phyloP scores from a whole-genome alignment of 441 rosid genomes.

The Macaranga tanarius region DNA sequence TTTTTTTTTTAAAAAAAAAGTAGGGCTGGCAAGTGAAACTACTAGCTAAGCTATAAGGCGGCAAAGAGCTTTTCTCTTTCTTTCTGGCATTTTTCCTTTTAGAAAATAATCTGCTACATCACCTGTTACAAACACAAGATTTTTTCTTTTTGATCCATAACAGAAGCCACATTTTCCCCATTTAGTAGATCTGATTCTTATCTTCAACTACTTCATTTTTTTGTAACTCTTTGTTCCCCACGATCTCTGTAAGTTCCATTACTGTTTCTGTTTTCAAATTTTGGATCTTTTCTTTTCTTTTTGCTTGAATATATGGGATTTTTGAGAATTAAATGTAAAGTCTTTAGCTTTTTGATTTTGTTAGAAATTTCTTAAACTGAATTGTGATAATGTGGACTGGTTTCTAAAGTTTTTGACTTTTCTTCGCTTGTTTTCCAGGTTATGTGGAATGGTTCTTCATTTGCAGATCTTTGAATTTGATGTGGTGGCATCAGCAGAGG shows the following conservation, averaged over 20 bases:
- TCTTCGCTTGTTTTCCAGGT: background rate
- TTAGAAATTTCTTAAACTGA: too few relatives aligned
- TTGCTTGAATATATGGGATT: too few relatives aligned
- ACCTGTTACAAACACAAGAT: background rate
- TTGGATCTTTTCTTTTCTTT: background rate
- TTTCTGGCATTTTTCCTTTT: background rate
- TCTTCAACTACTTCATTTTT: too few relatives aligned
- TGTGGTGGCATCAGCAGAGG: slow-evolving; percentile 2
- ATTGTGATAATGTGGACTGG: too few relatives aligned
- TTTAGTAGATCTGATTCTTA: slow-evolving; percentile 3
- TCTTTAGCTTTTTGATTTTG: too few relatives aligned
- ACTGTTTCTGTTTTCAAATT: background rate
- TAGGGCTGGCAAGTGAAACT: background rate
- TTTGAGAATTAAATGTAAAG: too few relatives aligned
- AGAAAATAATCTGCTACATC: background rate
- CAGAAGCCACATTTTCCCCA: background rate
- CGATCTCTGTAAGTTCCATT: slow-evolving; percentile 15
- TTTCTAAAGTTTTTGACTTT: background rate
- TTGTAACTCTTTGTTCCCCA: background rate
- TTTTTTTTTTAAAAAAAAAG: too few relatives aligned
- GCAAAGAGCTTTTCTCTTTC: background rate
- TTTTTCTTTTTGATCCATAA: slow-evolving; percentile 3
- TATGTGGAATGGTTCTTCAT: slow-evolving; percentile 1
- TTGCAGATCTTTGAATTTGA: slow-evolving; percentile 1
- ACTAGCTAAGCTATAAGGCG: background rate